Conservation (phyloP, 2,329 filamentous ascomycete species). For the Pestalotiopsis sp. region DNA sequence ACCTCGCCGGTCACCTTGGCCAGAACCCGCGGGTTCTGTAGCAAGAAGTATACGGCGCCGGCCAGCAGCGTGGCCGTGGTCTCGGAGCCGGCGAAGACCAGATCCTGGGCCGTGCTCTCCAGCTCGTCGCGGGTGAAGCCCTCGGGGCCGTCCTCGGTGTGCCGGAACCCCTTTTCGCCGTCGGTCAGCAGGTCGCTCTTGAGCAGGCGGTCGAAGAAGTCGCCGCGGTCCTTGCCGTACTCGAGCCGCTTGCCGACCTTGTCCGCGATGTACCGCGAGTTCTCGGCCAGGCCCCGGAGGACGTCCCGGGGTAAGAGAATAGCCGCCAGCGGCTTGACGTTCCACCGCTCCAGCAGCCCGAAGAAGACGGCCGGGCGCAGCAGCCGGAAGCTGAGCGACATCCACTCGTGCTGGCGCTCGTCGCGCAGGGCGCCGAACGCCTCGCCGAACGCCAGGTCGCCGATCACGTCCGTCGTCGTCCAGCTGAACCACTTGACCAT, state of each 20-base stretch:
- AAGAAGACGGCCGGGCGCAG: conserved; percentile 14
- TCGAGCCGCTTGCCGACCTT: not conserved
- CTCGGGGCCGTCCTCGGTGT: conserved; percentile 6
- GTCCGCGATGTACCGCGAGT: not conserved
- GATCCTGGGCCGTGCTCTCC: not conserved
- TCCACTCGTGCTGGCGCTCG: conserved; percentile 16
- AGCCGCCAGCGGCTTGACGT: not conserved
- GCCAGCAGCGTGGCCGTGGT: conserved; percentile 11
- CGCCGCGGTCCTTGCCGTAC: conserved; percentile 5
- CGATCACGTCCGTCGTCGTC: conserved; percentile 19
- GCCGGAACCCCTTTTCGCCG: not conserved
- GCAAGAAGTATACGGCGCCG: conserved; percentile 31
- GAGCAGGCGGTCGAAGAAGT: conserved; percentile 6
- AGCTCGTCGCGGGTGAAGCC: conserved; percentile 18
- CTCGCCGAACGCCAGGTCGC: conserved; percentile 21
- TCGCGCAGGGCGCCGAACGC: conserved; percentile 17
- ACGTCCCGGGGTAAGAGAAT: not conserved
- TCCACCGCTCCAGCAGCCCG: conserved; percentile 13
- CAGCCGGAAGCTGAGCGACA: conserved; percentile 1
- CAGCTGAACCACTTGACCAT: conserved; percentile 19
- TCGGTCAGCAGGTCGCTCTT: conserved; percentile 4
- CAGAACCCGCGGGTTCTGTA: conserved; percentile 25
- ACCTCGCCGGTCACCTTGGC: conserved; percentile 24
- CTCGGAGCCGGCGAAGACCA: conserved; percentile 11
- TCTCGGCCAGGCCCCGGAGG: not conserved